Conservation (phyloP, 768 basidiomycete species). For the Gymnopilus junonius region DNA sequence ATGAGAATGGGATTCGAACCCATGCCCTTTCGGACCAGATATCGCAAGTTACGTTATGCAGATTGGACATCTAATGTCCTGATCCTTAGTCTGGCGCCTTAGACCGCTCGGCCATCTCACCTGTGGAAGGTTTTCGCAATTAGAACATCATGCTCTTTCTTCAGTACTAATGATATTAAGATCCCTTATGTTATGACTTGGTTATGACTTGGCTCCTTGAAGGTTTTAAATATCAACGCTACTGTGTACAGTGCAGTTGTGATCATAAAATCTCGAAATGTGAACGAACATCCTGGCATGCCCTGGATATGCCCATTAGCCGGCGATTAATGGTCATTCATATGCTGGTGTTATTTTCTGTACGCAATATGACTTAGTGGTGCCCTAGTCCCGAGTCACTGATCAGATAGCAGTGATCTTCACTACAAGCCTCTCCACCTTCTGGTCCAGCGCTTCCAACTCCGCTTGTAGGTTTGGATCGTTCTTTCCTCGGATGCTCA, state of each 20-base stretch:
- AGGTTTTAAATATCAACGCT: too few species aligned
- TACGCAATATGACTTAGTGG: too few species aligned
- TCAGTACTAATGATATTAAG: background rate
- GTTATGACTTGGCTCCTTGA: too few species aligned
- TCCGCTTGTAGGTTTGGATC: slow-evolving; percentile 35
- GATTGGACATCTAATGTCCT: slow-evolving; percentile 30
- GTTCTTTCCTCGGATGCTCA: slow-evolving; percentile 32
- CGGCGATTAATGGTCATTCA: too few species aligned
- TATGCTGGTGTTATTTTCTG: too few species aligned
- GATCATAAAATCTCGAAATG: too few species aligned
- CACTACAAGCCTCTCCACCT: slow-evolving; percentile 45
- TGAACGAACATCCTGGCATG: too few species aligned
- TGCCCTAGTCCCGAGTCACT: too few species aligned
- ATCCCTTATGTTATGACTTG: too few species aligned
- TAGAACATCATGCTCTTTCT: background rate
- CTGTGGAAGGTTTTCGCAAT: background rate
- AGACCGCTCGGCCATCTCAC: slow-evolving; percentile 88
- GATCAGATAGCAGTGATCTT: slow-evolving; percentile 34
- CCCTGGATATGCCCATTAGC: too few species aligned
- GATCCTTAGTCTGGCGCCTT: slow-evolving; percentile 85
- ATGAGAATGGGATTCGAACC: slow-evolving; percentile 66
- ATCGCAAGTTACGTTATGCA: slow-evolving; percentile 5
- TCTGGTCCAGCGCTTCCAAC: slow-evolving; percentile 43
- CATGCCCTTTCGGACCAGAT: slow-evolving; percentile 50
- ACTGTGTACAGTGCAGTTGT: too few species aligned